Base-by-base conservation (phyloP, 306 rosid species). In the Hippophae gyantsensis region DNA sequence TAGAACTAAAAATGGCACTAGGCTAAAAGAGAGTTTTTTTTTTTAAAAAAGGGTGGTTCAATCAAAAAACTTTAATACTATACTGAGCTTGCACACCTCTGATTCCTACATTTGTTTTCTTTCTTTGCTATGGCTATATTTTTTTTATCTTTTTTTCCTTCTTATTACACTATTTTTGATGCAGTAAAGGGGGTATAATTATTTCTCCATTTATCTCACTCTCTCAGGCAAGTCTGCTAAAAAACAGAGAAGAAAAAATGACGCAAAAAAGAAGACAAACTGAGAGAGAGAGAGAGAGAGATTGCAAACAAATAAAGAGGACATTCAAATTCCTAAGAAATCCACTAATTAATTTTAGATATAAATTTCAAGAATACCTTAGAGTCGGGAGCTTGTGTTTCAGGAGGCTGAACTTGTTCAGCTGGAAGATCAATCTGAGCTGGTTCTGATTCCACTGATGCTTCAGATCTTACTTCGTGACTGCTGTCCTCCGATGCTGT, bases 361-460 rank as follows among this genome's bases (percentile, higher is more conserved):
- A 18, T 10, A 57, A 48, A 42, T 47, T n/a, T 32, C 18, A 32
- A 54, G 6, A 56, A 57, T 84, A 88, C 96, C 94, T 83, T 76
- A 13, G 26, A 43, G 56, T 75, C 72, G 13, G 50, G 61, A 69
- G 80, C 72, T 64, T 63, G 75, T 25, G 62, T 57, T 71, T 57
- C 63, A 62, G 72, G 43, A 82, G 52, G 61, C 71, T 55, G 76
- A 58, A 81, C 48, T 74, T 78, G 81, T 66, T 74, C 76, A 12
- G 64, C 74, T 13, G 66, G 76, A 32, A 60, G 67, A 52, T 65
- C 74, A 76, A 56, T 56, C 63, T 58, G 65, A 66, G 49, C 70
- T 42, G 64, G 43, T 44, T 68, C 67, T 7, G 53, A 63, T 59
- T 73, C 80, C 11, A 23, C 13, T 51, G 62, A 74, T 42, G 78